Evolutionary conservation across 306 rosid genomes (phyloP), one percentile per base, ranked within the genome.

Genomic region (Citrullus colocynthis): DNA sequence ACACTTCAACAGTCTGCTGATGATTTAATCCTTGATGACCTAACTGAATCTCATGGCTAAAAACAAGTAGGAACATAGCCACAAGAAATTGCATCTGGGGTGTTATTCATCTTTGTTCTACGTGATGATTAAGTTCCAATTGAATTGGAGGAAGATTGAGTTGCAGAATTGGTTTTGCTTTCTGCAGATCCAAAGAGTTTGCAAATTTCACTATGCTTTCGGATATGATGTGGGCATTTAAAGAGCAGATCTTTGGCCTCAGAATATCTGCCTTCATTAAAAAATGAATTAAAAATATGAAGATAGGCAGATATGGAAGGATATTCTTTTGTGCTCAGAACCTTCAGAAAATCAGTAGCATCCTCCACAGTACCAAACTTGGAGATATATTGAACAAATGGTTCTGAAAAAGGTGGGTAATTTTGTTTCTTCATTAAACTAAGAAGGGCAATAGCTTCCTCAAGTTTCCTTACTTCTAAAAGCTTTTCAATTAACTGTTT

Each of bases 351-450:
- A 2, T 87, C 86, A 56, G 71, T 90, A 21, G 96, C 97, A 87
- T 92, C 93, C 80, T 87, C 90, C 81, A 89, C 91, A 0, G 97
- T 85, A 82, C 98, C 98, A 85, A 52, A 86, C 88, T 89, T 89
- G 4, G 93, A 88, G 78, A 95, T 84, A 69, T 87, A 90, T 49
- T 10, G 83, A 64, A 89, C 82, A 81, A 90, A 82, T 9, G 97
- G 95, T 32, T 87, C 85, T 0, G 81, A 79, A 80, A 74, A 86
- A 34, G 97, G 91, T 48, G 93, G 87, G 81, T 87, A 82, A 13
- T 85, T 85, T 74, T 90, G 91, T 78, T 75, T 81, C 88, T 87
- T 88, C 97, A 90, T 92, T 83, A 90, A 80, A 21, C 82, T 73
- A 79, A 92, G 90, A 73, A 92, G 90, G 48, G 84, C 54, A 63